These are phyloP conservation scores for Danielia oregonensis DNA, from an alignment of 805 yeast genomes.

Conservation along the genomic window DNA sequence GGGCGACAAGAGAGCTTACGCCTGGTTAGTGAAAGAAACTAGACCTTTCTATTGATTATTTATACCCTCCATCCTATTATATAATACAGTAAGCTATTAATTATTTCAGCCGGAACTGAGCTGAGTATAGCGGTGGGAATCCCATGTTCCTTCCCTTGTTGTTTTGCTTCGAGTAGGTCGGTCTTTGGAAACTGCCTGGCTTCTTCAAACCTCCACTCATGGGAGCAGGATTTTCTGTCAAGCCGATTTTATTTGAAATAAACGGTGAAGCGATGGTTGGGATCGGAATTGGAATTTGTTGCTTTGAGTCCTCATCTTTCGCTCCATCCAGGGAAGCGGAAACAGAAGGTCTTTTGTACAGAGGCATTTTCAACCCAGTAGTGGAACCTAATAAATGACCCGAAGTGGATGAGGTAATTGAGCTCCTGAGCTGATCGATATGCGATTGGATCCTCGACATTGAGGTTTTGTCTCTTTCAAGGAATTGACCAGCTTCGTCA, in stretches of 20 bases:
- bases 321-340: background rate
- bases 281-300: background rate
- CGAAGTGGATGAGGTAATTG: slow-evolving; percentile 2
- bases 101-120: slow-evolving; percentile 11
- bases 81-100: background rate
- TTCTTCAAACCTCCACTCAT: slow-evolving; percentile 8
- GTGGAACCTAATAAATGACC: slow-evolving; percentile 3
- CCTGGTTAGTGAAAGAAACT: slow-evolving; percentile 74
- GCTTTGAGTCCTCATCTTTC: slow-evolving; percentile 2
- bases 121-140: slow-evolving; percentile 16
- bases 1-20: slow-evolving; percentile 55
- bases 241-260: slow-evolving; percentile 14
- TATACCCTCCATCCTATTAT: background rate
- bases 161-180: slow-evolving; percentile 8
- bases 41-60: slow-evolving; percentile 17
- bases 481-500: background rate
- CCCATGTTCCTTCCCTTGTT: slow-evolving; percentile 8
- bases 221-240: background rate
- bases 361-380: slow-evolving; percentile 14
- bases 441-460: slow-evolving; percentile 2
- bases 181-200: slow-evolving; percentile 14
- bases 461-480: slow-evolving; percentile 2
- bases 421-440: slow-evolving; percentile 2
- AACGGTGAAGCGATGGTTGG: slow-evolving; percentile 10
- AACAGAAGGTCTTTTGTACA: slow-evolving; percentile 10